Evolutionary conservation across 192 early-diverging fungal species (phyloP), one percentile per base, ranked within the genome.

Genomic region (Linnemannia schmuckeri): DNA sequence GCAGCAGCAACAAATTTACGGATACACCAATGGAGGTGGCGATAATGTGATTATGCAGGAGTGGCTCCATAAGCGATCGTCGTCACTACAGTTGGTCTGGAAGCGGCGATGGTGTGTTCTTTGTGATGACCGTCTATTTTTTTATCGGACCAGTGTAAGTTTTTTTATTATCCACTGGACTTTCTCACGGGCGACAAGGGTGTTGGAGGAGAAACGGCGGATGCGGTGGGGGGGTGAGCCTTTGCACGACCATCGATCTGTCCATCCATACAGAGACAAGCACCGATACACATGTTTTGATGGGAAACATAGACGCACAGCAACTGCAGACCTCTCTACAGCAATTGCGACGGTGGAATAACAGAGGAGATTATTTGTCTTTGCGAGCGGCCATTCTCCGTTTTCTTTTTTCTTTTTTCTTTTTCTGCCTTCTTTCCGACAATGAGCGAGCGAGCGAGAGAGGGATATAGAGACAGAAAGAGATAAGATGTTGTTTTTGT

Each of bases 81-180:
- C 79, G 0, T 78, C 85, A 22, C 38, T 87, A 5, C 85, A 87
- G 44, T 52, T 87, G 24, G 85, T 87, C 4, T 87, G 85, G 85
- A 87, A 87, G 38, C 70, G 85, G 22, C 85, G 85, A 7, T 87
- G 85, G 85, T 87, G 85, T 78, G 79, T 87, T 33, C 73, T 87
- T 13, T 70, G 72, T 12, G 79, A 87, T 13, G 80, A 81, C 72
- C 70, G 68, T 12, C 44, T 87, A 38, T 78, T 41, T 27, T 87
- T 69, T 68, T 87, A 78, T 42, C 76, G 85, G 17, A 78, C 85
- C 30, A 87, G 75, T 37, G 85, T 87, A 87, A 81, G 85, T 78
- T 35, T 47, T 35, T 52, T 27, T 41, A 5, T 46, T 2, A 41
- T 74, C 17, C 72, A 46, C 57, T 41, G 68, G 7, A 15, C 15